Conservation (phyloP, 176 grass and related monocot species). For the Pontederia crassipes region DNA sequence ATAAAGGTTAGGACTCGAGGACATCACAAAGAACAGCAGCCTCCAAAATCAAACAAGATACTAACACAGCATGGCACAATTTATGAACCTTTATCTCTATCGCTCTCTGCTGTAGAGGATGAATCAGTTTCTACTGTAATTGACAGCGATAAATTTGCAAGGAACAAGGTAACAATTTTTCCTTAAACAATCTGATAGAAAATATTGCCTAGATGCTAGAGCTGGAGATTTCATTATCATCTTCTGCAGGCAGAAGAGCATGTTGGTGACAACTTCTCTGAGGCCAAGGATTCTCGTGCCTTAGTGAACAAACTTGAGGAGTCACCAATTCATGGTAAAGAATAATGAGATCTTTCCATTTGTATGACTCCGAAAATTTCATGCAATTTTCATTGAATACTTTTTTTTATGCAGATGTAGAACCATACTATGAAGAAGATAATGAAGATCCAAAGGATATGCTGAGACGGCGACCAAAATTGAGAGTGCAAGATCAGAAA, state of each 20-base stretch:
- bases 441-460: too few relatives aligned
- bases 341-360: not conserved
- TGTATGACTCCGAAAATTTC: too few relatives aligned
- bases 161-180: conserved; percentile 25
- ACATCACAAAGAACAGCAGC: not conserved
- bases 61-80: conserved; percentile 23
- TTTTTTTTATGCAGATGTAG: too few relatives aligned
- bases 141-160: not conserved
- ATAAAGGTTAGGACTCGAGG: conserved; percentile 12
- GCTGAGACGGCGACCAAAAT: too few relatives aligned
- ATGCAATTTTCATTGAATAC: too few relatives aligned
- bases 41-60: conserved; percentile 16
- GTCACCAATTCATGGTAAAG: conserved; percentile 38
- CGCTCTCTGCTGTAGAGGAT: conserved; percentile 11
- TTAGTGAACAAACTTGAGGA: conserved; percentile 25
- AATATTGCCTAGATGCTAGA: conserved; percentile 8
- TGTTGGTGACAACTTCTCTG: conserved; percentile 13
- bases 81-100: conserved; percentile 4
- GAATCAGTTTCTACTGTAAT: conserved; percentile 20
- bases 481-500: too few relatives aligned
- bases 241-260: conserved; percentile 36
- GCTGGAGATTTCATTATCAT: not conserved
- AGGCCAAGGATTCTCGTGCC: not conserved
- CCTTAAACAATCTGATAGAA: not conserved
- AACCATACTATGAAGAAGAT: too few relatives aligned